These are phyloP conservation scores for Diaporthe vaccinii DNA, from an alignment of 2,329 filamentous ascomycete species.

Conservation along the genomic window DNA sequence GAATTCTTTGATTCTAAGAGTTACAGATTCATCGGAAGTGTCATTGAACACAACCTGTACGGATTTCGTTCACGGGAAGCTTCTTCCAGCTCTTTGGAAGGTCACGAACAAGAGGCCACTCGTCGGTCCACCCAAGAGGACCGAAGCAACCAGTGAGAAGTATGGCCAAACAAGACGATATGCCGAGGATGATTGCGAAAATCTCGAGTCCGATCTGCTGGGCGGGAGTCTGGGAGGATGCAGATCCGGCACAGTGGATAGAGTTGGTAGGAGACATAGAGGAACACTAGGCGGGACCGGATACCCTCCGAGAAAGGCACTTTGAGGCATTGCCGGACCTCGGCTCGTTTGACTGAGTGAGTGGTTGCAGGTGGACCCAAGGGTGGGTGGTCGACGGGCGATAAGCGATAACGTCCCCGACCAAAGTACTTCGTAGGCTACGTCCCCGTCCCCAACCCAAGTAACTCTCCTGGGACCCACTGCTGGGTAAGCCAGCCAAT, in stretches of 20 bases:
- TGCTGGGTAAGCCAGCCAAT: conserved; percentile 25
- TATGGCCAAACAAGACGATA: background rate
- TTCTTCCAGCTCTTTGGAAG: background rate
- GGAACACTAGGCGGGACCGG: conserved; percentile 2
- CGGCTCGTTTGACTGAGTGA: background rate
- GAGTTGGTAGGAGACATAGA: background rate
- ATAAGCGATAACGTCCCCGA: conserved; percentile 30
- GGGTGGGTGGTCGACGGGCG: background rate
- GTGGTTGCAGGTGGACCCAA: background rate
- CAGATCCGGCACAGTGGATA: background rate
- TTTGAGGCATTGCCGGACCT: conserved; percentile 3
- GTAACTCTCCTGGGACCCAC: conserved; percentile 14
- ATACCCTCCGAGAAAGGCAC: background rate
- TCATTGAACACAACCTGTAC: background rate
- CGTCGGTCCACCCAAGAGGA: conserved; percentile 1
- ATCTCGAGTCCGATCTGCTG: background rate
- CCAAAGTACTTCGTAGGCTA: background rate
- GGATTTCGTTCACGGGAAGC: background rate
- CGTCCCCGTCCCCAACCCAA: conserved; percentile 18
- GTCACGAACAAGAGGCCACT: background rate
- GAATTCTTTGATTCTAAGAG: background rate
- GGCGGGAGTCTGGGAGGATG: background rate
- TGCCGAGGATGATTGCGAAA: background rate
- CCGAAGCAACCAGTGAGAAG: background rate
- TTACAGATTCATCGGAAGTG: background rate